Evolutionary conservation across 208 protist genomes (phyloP).

Genomic region (Crithidia expoeki): DNA sequence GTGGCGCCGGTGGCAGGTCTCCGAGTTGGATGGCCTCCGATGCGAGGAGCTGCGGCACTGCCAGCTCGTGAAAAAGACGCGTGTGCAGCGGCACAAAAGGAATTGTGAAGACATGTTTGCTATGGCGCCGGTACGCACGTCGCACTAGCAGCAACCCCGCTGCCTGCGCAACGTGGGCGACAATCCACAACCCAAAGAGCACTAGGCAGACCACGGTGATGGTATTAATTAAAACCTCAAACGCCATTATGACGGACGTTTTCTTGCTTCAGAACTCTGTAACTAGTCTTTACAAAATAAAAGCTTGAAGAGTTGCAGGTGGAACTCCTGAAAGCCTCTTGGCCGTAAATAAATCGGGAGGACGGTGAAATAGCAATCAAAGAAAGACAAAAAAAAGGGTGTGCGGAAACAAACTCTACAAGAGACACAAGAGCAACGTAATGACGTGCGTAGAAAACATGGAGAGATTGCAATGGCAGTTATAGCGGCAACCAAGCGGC

Average conservation of each 20-base stretch:
- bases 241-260: conserved; percentile 22
- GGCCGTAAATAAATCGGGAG: no score
- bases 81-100: conserved; percentile 55
- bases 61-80: conserved; percentile 49
- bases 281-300: not conserved
- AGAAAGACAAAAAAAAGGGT: no score
- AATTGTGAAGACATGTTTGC: conserved; percentile 39
- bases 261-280: not conserved
- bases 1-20: conserved; percentile 3
- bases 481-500: no score
- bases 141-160: conserved; percentile 31
- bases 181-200: conserved; percentile 32
- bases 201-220: conserved; percentile 35
- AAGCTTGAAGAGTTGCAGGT: no score
- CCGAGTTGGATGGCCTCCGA: conserved; percentile 34
- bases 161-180: conserved; percentile 24
- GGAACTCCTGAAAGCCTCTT: no score
- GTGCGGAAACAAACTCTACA: no score
- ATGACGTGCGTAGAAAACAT: no score
- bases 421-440: no score
- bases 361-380: no score
- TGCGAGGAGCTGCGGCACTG: conserved; percentile 44
- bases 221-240: conserved; percentile 49
- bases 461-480: no score
- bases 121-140: conserved; percentile 32